A percentile compares a stretch with the other conserved stretches of the same genome.
Evolutionary conservation across 345 rosid species (phyloP).

Genomic region (Physaria fendleri): DNA sequence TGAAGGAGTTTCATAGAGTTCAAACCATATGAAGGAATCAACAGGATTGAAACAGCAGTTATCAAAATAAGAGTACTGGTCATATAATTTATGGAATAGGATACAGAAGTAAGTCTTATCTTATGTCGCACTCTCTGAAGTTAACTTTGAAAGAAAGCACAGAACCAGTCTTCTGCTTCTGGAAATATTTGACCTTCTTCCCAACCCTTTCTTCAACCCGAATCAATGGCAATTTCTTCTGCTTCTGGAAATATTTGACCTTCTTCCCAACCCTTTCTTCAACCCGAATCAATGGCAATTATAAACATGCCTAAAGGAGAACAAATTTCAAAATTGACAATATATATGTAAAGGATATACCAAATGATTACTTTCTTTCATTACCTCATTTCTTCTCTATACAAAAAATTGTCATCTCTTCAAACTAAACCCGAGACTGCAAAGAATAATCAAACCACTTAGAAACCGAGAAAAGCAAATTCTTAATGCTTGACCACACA

Average conservation of each 20-base stretch:
- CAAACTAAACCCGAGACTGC: too few relatives aligned
- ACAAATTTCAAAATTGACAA: too few relatives aligned
- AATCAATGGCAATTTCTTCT: constrained; percentile 42
- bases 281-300: constrained; percentile 37
- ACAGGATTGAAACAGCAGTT: constrained; percentile 69
- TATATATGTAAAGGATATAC: not conserved
- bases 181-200: constrained; percentile 66
- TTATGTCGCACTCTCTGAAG: constrained; percentile 67
- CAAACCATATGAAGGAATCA: constrained; percentile 85
- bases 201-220: constrained; percentile 77
- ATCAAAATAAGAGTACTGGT: not conserved
- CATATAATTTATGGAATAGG: not conserved
- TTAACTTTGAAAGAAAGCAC: constrained; percentile 84
- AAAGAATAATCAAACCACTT: too few relatives aligned
- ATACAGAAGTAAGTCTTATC: constrained; percentile 1
- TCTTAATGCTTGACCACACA: too few relatives aligned
- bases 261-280: constrained; percentile 72
- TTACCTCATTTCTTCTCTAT: too few relatives aligned
- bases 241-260: constrained; percentile 65
- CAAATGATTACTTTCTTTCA: constrained; percentile 47
- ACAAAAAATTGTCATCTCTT: too few relatives aligned
- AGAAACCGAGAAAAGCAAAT: too few relatives aligned
- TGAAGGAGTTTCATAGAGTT: constrained; percentile 74
- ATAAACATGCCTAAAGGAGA: too few relatives aligned
- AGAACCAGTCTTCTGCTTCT: constrained; percentile 73